phyloP scores from a whole-genome alignment of 495 filamentous ascomycete genomes.

The Penicillium salamii region DNA sequence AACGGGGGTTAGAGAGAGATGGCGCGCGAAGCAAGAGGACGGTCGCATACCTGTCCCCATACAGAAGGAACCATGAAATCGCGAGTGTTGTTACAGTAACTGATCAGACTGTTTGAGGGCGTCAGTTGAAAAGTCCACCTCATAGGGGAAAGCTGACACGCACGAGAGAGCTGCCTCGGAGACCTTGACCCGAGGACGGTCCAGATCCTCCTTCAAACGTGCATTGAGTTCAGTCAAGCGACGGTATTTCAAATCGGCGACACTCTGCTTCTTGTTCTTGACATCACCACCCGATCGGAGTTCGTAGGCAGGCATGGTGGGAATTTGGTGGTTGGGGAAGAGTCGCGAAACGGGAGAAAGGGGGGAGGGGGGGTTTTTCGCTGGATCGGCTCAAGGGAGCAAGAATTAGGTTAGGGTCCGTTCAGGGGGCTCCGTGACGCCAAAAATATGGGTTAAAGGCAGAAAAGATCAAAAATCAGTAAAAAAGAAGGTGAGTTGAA shows the following conservation, averaged over 20 bases:
- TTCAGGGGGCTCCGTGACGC: conserved; percentile 2
- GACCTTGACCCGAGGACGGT: conserved; percentile 90
- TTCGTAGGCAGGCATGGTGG: conserved; percentile 53
- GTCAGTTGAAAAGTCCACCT: too few relatives aligned
- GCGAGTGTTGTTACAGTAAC: conserved; percentile 92
- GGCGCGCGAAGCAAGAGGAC: conserved; percentile 9
- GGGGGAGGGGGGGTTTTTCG: conserved; percentile 9
- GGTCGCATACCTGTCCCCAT: conserved; percentile 79
- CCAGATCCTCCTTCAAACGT: conserved; percentile 89
- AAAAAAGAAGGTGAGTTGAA: conserved; percentile 22
- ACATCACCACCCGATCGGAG: conserved; percentile 61
- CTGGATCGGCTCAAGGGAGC: conserved; percentile 9
- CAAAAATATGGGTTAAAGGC: conserved; percentile 12
- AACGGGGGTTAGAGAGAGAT: conserved; percentile 13
- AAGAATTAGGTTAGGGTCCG: conserved; percentile 11
- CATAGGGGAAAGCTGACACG: conserved; percentile 32
- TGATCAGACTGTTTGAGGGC: conserved; percentile 70
- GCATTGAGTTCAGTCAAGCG: conserved; percentile 95
- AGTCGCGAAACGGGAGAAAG: conserved; percentile 9
- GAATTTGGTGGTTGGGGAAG: conserved; percentile 3
- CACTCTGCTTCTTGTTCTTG: conserved; percentile 98
- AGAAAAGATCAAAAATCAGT: conserved; percentile 16
- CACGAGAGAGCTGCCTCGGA: conserved; percentile 93
- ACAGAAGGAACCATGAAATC: conserved; percentile 98
- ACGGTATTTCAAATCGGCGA: conserved; percentile 95